Percentiles rank a stretch among this genome's conserved stretches.
Conservation (phyloP, 1,284 basidiomycete species). For the Apiotrichum gamsii region DNA sequence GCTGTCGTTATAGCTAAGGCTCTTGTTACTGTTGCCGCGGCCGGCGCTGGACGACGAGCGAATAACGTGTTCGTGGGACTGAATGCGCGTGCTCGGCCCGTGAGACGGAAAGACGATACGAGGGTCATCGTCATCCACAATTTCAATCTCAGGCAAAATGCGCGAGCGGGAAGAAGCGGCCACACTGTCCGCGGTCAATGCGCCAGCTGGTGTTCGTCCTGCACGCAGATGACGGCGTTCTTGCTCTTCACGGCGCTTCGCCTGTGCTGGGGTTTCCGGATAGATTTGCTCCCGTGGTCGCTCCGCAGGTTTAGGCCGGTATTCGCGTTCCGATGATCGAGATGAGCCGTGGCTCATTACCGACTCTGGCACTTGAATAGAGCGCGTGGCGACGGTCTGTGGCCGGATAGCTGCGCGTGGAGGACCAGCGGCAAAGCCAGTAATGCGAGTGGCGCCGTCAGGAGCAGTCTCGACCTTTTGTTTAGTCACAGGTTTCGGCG, state of each 20-base stretch:
- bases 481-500: conserved; percentile 3
- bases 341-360: conserved; percentile 5
- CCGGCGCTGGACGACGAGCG: background rate
- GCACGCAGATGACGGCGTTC: conserved; percentile 21
- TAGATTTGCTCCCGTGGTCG: conserved; percentile 37
- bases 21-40: background rate
- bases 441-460: conserved; percentile 30
- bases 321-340: conserved; percentile 4
- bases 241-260: conserved; percentile 40
- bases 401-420: conserved; percentile 6
- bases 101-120: conserved; percentile 34
- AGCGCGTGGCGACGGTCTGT: background rate
- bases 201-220: conserved; percentile 2
- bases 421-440: conserved; percentile 32
- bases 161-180: conserved; percentile 14
- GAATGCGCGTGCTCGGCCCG: conserved; percentile 33
- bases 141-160: conserved; percentile 42
- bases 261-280: conserved; percentile 43
- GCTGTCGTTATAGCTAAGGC: background rate
- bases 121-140: conserved; percentile 44
- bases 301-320: conserved; percentile 26
- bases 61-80: conserved; percentile 31
- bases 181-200: background rate
- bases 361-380: background rate
- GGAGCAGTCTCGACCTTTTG: conserved; percentile 21